phyloP scores from a whole-genome alignment of 345 rosid genomes.

The Dovyalis caffra region DNA sequence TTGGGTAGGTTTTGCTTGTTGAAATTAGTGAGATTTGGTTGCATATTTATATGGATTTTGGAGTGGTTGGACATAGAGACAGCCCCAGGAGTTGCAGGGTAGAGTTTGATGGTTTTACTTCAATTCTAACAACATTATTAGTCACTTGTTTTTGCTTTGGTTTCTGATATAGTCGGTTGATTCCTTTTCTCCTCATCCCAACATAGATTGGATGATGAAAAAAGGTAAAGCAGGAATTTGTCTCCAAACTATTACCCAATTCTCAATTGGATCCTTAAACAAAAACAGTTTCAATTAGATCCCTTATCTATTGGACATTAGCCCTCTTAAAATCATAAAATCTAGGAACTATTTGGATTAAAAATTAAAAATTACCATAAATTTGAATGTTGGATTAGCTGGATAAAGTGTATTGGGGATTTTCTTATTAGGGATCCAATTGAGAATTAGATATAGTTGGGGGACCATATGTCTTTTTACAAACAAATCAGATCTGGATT shows the following conservation, averaged over 20 bases:
- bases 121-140: slow-evolving; percentile 30
- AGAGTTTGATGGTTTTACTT: slow-evolving; percentile 37
- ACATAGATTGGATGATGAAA: background rate
- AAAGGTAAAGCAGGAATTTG: too few relatives aligned
- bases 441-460: too few relatives aligned
- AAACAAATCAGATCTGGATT: background rate
- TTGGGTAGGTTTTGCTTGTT: slow-evolving; percentile 7
- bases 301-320: background rate
- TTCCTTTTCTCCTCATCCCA: background rate
- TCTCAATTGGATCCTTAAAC: background rate
- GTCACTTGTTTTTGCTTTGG: slow-evolving; percentile 29
- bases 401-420: too few relatives aligned
- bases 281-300: background rate
- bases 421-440: too few relatives aligned
- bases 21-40: background rate
- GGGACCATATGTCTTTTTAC: too few relatives aligned
- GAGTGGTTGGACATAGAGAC: background rate
- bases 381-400: background rate
- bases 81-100: slow-evolving; percentile 14
- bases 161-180: slow-evolving; percentile 24
- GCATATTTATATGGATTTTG: slow-evolving; percentile 24
- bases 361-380: background rate
- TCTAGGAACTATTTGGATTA: background rate
- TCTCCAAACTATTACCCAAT: background rate
- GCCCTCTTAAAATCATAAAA: background rate